Base-by-base conservation (phyloP, 2,329 filamentous ascomycete species). In the Aspergillus melleus region DNA sequence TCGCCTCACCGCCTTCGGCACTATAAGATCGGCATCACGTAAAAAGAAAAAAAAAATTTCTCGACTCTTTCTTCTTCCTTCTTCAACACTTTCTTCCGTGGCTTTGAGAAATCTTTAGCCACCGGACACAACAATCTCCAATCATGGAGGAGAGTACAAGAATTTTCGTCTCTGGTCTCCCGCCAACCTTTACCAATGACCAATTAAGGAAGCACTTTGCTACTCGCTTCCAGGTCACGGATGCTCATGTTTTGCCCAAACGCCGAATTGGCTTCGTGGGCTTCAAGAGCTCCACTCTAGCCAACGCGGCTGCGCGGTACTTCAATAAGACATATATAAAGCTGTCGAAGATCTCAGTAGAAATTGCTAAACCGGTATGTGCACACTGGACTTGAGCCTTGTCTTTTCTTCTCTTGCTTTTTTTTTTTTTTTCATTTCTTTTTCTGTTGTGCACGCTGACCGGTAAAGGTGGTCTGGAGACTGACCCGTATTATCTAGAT, bases 321-420 rank as follows among this genome's bases (percentile, higher is more conserved):
- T 97, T 97, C 83, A 93, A 99, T 82, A 91, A 87, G 74, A 89
- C 93, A 64, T 99, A 92, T 78, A 92, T 99, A 70, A 91, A 92
- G 69, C 95, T 97, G 90, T 96, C 93, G 59, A 96, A 89, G 80
- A 92, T 99, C 70, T 85, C 84, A 30, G 95, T 97, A 63, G 93
- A 97, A 79, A 80, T 95, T 71, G 95, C 95, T 58, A 88, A 86
- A 74, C 89, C 95, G 61, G 90, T 96, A 80, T 73, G 85, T 77
- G 55, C 36, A 53, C 53, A 44, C 14, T 12, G 42, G 54, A 32
- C 14, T 54, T 60, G 39, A 24, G 49, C n/a, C 49, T 52, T 57
- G 59, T 54, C 55, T 58, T 58, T 65, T 49, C 55, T 57, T 56
- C 57, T 32, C 26, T 46, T 24, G 51, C 26, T 6, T 42, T 52